These are phyloP conservation scores for Kurtzmaniella cleridarum DNA, from an alignment of 805 yeast genomes.

Conservation along the genomic window DNA sequence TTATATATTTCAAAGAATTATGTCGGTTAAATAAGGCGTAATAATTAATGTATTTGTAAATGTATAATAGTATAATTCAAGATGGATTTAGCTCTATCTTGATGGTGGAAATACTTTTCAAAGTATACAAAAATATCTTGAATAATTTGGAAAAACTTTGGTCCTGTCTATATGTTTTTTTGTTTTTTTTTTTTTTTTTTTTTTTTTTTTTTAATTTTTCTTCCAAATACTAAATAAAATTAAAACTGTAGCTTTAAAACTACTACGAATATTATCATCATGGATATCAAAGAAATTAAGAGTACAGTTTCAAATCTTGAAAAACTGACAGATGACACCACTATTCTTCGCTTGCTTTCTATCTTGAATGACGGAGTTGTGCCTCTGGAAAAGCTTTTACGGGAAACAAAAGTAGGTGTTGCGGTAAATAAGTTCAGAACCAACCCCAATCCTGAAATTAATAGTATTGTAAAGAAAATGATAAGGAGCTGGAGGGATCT, in stretches of 20 bases:
- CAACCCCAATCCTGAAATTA: slow-evolving; percentile 60
- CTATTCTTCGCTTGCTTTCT: slow-evolving; percentile 61
- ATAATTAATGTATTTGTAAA: background rate
- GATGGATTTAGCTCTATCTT: too few relatives aligned
- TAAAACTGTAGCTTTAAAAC: background rate
- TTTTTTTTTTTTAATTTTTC: background rate
- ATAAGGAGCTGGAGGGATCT: slow-evolving; percentile 88
- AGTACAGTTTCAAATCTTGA: slow-evolving; percentile 69
- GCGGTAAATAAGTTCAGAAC: slow-evolving; percentile 86
- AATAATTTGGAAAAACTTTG: background rate
- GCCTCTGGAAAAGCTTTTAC: slow-evolving; percentile 79
- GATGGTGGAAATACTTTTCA: too few relatives aligned
- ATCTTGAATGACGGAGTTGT: slow-evolving; percentile 63
- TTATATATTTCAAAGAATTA: slow-evolving; percentile 3
- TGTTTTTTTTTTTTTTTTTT: background rate
- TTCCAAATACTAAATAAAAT: background rate
- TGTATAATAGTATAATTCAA: too few relatives aligned
- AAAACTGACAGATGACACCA: slow-evolving; percentile 55
- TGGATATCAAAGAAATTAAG: slow-evolving; percentile 73
- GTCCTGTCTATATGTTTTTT: background rate
- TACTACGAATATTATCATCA: slow-evolving; percentile 12
- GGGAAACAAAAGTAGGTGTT: slow-evolving; percentile 96
- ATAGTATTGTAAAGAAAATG: slow-evolving; percentile 70
- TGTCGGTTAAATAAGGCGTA: background rate
- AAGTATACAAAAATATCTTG: too few relatives aligned